phyloP scores from a whole-genome alignment of 2,329 filamentous ascomycete genomes.

The Ceratocystiopsis sp. region DNA sequence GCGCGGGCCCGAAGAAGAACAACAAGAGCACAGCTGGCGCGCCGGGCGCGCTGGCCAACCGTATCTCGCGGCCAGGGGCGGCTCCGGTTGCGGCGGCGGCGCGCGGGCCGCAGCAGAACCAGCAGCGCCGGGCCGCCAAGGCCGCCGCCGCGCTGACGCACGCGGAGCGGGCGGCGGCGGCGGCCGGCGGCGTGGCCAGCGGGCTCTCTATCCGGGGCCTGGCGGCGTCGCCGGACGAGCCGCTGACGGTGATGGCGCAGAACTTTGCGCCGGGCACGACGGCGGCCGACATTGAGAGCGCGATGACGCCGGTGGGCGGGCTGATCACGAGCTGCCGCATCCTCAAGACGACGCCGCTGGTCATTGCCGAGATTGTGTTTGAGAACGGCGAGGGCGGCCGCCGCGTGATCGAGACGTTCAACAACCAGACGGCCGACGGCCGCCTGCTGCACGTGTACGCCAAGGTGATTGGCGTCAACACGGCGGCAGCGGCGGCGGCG shows the following conservation, averaged over 20 bases:
- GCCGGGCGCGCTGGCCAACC: conserved; percentile 26
- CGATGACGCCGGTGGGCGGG: conserved; percentile 59
- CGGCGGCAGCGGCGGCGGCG: not conserved
- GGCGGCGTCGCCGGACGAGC: conserved; percentile 31
- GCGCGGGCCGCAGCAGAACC: conserved; percentile 1
- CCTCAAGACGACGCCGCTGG: conserved; percentile 48
- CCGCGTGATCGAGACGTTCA: conserved; percentile 56
- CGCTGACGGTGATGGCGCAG: conserved; percentile 56
- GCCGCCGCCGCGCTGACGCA: conserved; percentile 27
- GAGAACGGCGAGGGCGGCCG: conserved; percentile 56
- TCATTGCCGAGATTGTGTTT: conserved; percentile 66
- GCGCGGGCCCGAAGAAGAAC: not conserved
- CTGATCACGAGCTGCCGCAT: conserved; percentile 50
- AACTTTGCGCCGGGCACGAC: conserved; percentile 75
- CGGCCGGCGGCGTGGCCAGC: no score
- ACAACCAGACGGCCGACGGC: conserved; percentile 66
- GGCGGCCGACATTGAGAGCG: conserved; percentile 66
- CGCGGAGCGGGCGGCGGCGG: not conserved
- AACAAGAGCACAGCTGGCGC: conserved; percentile 13
- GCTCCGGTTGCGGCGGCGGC: conserved; percentile 5
- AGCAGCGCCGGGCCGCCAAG: conserved; percentile 20
- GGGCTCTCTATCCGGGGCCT: conserved; percentile 59
- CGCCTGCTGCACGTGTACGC: conserved; percentile 55
- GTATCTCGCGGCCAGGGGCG: conserved; percentile 19
- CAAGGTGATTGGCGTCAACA: conserved; percentile 29